Evolutionary conservation across 2,329 filamentous ascomycete genomes (phyloP), one percentile per base, ranked within the genome.

Genomic region (Phyllosticta citrichinensis): DNA sequence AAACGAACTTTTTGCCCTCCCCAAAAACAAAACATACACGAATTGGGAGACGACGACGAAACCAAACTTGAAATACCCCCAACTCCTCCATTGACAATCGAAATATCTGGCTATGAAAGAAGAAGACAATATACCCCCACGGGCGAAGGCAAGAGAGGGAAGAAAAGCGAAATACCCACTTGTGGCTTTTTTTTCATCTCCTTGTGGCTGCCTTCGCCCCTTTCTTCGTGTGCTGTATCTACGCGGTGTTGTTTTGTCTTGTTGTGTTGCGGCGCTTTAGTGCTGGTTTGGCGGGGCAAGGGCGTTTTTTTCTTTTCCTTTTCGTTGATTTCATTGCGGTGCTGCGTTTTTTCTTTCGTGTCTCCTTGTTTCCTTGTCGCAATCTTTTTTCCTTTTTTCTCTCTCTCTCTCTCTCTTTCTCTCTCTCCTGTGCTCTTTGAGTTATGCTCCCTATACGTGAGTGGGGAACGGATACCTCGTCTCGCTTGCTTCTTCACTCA

Each of bases 281-380:
- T 52, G 51, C 51, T 52, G 22, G 19, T 20, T 52, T 52, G 19
- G 5, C n/a, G 20, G n/a, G 24, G 20, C 17, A 25, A 25, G 25
- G 25, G 53, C 53, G 53, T 55, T 25, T 27, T 55, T 63, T 64
- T 62, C 52, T 62, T 63, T 64, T 65, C 50, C 57, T 63, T 68
- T 66, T 62, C 57, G 64, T 66, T 65, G 27, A 30, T 30, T 8
- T 30, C 27, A 6, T 30, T 30, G 27, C 27, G 9, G 27, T 30
- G 27, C 27, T 30, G 22, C 22, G 22, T 10, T 30, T 30, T 30
- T 27, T 8, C 25, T 8, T 4, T 30, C 27, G 6, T 30, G 27
- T 30, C 9, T 30, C 27, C 33, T 24, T 56, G 27, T 27, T 56
- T 30, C 52, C 30, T 53, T 40, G 54, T 56, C 40, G 55, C 54